These are phyloP conservation scores for Botryotinia narcissicola DNA, from an alignment of 2,329 filamentous ascomycete genomes.

Conservation along the genomic window DNA sequence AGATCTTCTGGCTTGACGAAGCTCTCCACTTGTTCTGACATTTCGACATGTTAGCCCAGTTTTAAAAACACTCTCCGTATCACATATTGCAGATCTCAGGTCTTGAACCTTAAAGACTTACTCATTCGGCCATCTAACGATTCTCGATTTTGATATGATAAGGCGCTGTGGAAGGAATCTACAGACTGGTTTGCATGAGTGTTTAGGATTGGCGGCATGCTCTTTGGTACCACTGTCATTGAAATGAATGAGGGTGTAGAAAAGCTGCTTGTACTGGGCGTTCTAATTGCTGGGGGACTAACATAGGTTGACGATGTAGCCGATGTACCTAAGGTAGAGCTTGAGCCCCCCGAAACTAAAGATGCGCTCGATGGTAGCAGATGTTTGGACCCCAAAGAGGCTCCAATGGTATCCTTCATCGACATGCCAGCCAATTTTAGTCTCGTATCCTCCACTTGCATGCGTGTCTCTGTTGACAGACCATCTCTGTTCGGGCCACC, in stretches of 20 bases:
- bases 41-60: neutral
- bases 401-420: neutral
- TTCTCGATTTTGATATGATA: conserved; percentile 2
- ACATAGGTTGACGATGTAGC: neutral
- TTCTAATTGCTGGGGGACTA: neutral
- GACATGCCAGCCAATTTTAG: conserved; percentile 19
- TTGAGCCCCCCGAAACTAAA: neutral
- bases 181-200: conserved; percentile 20
- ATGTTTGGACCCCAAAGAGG: neutral
- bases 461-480: conserved; percentile 20
- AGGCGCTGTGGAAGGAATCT: conserved; percentile 22
- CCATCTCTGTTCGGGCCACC: neutral
- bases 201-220: conserved; percentile 8
- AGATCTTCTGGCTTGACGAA: neutral
- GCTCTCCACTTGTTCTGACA: neutral
- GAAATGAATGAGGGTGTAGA: neutral
- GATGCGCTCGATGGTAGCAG: neutral
- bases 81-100: neutral
- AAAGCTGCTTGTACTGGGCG: neutral
- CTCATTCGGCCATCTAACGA: neutral
- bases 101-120: accelerated
- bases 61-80: neutral
- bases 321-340: neutral
- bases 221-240: neutral
- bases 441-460: conserved; percentile 21